Conservation (phyloP, 805 yeast species). For the Novakomyces olei region DNA sequence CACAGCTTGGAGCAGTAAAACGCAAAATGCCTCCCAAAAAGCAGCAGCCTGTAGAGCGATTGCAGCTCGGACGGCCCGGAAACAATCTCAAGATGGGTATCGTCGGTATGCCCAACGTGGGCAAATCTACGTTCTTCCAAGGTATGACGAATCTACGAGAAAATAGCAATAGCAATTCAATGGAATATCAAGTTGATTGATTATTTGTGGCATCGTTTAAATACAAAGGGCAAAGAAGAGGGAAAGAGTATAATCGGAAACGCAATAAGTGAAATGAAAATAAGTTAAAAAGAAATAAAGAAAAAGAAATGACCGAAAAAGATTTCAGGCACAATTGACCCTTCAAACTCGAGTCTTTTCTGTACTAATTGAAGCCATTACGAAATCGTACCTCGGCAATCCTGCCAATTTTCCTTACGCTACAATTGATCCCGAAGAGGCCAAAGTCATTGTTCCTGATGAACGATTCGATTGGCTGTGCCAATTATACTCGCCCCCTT, state of each 20-base stretch:
- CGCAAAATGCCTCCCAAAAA: conserved; percentile 52
- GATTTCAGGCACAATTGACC: no score
- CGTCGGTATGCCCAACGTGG: conserved; percentile 81
- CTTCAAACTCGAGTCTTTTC: no score
- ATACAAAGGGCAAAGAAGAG: no score
- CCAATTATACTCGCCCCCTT: conserved; percentile 52
- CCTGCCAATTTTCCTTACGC: conserved; percentile 98
- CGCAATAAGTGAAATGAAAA: no score
- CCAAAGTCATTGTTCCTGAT: conserved; percentile 84
- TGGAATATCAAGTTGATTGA: no score
- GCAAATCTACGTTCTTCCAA: conserved; percentile 87
- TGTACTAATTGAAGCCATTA: no score
- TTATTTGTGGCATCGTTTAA: no score
- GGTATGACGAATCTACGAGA: no score
- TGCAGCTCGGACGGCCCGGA: conserved; percentile 68
- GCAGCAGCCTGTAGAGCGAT: conserved; percentile 45
- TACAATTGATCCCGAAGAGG: conserved; percentile 95
- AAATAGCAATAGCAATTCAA: no score
- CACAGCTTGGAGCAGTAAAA: conserved; percentile 3
- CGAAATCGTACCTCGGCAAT: conserved; percentile 76
- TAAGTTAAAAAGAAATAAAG: no score
- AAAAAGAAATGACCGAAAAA: no score
- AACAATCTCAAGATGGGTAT: conserved; percentile 59
- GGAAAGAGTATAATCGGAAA: no score
- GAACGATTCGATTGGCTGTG: conserved; percentile 60